Conservation (phyloP, 2,329 filamentous ascomycete species). For the Coniochaeta pulveracea region DNA sequence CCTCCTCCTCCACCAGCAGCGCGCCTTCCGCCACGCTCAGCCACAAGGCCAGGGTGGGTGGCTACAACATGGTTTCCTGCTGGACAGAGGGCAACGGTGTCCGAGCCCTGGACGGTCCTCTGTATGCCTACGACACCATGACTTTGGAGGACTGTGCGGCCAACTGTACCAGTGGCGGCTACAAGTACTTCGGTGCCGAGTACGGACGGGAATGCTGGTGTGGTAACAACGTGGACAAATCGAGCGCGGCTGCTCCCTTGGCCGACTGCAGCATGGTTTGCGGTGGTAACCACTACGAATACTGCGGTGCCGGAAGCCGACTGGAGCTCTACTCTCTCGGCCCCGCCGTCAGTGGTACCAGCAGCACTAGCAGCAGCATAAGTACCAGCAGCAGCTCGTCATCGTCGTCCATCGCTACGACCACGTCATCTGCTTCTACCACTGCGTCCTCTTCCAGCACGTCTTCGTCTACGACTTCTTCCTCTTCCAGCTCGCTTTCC, state of each 20-base stretch:
- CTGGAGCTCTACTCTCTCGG: slow-evolving; percentile 21
- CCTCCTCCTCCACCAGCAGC: slow-evolving; percentile 9
- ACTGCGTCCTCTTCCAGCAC: not conserved
- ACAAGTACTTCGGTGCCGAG: slow-evolving; percentile 37
- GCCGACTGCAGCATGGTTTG: slow-evolving; percentile 25
- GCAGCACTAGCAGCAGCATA: slow-evolving; percentile 20
- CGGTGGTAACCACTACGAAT: slow-evolving; percentile 22
- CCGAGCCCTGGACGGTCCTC: slow-evolving; percentile 29
- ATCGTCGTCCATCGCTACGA: no score
- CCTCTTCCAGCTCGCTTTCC: slow-evolving; percentile 3
- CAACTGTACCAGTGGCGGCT: slow-evolving; percentile 35
- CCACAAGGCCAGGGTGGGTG: slow-evolving; percentile 27
- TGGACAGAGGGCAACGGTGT: slow-evolving; percentile 31
- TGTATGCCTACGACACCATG: slow-evolving; percentile 34
- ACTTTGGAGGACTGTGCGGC: slow-evolving; percentile 34
- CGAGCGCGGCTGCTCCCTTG: slow-evolving; percentile 18
- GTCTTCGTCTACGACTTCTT: not conserved
- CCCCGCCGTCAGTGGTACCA: slow-evolving; percentile 15
- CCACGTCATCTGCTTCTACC: no score
- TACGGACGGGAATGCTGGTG: slow-evolving; percentile 42
- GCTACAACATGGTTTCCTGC: slow-evolving; percentile 34
- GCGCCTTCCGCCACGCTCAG: slow-evolving; percentile 16
- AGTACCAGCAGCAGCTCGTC: slow-evolving; percentile 11
- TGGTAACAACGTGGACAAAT: slow-evolving; percentile 26
- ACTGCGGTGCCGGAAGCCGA: slow-evolving; percentile 24